Conservation (phyloP, 148 eudicot species). For the Euryodendron excelsum region DNA sequence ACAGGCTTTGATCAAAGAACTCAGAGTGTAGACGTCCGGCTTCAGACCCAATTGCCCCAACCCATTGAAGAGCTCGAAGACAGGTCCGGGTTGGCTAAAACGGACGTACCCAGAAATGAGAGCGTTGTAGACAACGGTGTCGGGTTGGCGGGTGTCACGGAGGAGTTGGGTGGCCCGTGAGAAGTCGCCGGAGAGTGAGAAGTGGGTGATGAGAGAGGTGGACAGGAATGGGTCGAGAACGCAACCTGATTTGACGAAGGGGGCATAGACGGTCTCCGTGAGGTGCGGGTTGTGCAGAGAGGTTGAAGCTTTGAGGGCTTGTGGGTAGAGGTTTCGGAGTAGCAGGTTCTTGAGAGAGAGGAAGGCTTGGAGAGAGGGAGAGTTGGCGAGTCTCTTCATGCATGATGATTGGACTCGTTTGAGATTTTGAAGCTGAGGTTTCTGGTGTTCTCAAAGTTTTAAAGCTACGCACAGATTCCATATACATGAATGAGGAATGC, state of each 20-base stretch:
- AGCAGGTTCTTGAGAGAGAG: slow-evolving; percentile 28
- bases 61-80: slow-evolving; percentile 33
- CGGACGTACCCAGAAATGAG: slow-evolving; percentile 54
- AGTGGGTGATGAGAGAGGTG: slow-evolving; percentile 53
- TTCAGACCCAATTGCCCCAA: slow-evolving; percentile 33
- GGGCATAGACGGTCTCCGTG: slow-evolving; percentile 41
- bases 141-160: slow-evolving; percentile 32
- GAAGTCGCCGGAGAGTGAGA: slow-evolving; percentile 48
- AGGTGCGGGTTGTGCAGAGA: slow-evolving; percentile 30
- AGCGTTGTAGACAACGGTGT: slow-evolving; percentile 46
- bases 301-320: slow-evolving; percentile 52
- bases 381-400: slow-evolving; percentile 40
- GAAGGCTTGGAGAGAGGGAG: slow-evolving; percentile 6
- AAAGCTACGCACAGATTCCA: too few relatives aligned
- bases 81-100: slow-evolving; percentile 17
- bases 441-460: neutral
- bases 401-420: slow-evolving; percentile 10
- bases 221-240: slow-evolving; percentile 41
- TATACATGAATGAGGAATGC: too few relatives aligned
- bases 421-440: neutral
- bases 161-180: slow-evolving; percentile 40
- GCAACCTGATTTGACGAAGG: slow-evolving; percentile 47
- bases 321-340: slow-evolving; percentile 31
- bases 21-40: slow-evolving; percentile 51
- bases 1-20: slow-evolving; percentile 51